These are phyloP conservation scores for Paraglomus brasilianum DNA, from an alignment of 192 early-diverging fungal species.

Conservation along the genomic window DNA sequence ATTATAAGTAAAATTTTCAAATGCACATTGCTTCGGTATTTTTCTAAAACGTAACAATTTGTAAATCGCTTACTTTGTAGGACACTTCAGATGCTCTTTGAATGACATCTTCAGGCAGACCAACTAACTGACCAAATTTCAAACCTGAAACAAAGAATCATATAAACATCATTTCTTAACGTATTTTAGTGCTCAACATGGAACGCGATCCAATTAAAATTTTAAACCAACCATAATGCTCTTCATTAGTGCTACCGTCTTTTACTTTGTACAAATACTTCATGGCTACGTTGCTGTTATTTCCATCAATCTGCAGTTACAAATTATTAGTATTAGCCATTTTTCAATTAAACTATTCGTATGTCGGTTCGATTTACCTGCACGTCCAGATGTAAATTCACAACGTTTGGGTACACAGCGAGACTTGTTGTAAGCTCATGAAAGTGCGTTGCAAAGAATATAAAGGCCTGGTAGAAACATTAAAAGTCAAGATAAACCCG, in stretches of 20 bases:
- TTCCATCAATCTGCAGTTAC: conserved; percentile 18
- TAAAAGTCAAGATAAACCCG: conserved; percentile 1
- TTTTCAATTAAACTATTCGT: conserved; percentile 16
- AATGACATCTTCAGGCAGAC: conserved; percentile 35
- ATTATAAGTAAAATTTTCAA: background rate
- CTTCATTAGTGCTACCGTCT: conserved; percentile 44
- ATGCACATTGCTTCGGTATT: background rate
- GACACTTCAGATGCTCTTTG: conserved; percentile 40
- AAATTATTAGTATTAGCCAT: background rate
- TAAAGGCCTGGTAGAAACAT: conserved; percentile 41
- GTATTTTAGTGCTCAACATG: background rate
- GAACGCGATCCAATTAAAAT: background rate
- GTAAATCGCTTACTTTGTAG: conserved; percentile 31
- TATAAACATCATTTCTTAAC: background rate
- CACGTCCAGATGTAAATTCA: conserved; percentile 57
- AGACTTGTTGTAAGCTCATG: conserved; percentile 59
- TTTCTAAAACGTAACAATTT: no score
- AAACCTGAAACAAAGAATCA: conserved; percentile 34
- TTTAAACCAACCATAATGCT: conserved; percentile 44
- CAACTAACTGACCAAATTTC: conserved; percentile 43
- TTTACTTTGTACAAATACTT: conserved; percentile 48
- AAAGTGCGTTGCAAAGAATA: conserved; percentile 81
- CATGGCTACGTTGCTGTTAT: conserved; percentile 31
- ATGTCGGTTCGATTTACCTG: conserved; percentile 31
- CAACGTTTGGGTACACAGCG: conserved; percentile 55